Evolutionary conservation across 805 yeast genomes (phyloP).

Genomic region (Kluyveromyces aestuarii): DNA sequence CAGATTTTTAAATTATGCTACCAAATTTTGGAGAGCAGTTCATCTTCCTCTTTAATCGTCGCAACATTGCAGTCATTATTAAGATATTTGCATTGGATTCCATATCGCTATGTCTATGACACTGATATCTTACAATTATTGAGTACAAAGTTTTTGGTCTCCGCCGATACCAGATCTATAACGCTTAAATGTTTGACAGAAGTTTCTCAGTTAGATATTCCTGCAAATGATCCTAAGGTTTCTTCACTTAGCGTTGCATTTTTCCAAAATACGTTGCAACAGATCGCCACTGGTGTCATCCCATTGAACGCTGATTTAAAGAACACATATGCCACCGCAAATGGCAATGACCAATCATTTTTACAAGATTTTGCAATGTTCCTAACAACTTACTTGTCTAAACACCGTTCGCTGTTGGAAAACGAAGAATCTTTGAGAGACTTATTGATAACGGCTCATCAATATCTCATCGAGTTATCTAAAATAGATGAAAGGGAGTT

Average conservation of each 20-base stretch:
- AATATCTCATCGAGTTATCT: slow-evolving; percentile 75
- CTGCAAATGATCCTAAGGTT: slow-evolving; percentile 36
- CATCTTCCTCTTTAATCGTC: slow-evolving; percentile 71
- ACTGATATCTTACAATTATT: slow-evolving; percentile 69
- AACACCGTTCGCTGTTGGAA: slow-evolving; percentile 63
- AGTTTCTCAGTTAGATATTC: slow-evolving; percentile 59
- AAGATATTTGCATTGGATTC: slow-evolving; percentile 92
- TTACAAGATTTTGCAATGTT: slow-evolving; percentile 93
- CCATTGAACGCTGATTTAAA: slow-evolving; percentile 68
- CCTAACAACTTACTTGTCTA: slow-evolving; percentile 71
- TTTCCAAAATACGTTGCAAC: slow-evolving; percentile 68
- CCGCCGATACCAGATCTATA: slow-evolving; percentile 71
- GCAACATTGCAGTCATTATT: slow-evolving; percentile 78
- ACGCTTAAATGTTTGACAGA: slow-evolving; percentile 91
- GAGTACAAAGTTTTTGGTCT: slow-evolving; percentile 65
- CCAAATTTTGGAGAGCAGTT: slow-evolving; percentile 84
- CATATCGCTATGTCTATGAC: slow-evolving; percentile 80
- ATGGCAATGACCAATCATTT: slow-evolving; percentile 81
- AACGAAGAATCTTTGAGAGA: slow-evolving; percentile 43
- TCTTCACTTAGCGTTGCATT: slow-evolving; percentile 47
- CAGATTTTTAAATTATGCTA: slow-evolving; percentile 89
- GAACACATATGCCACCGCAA: slow-evolving; percentile 63
- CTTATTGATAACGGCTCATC: slow-evolving; percentile 61
- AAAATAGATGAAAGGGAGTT: slow-evolving; percentile 91
- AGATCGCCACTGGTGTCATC: slow-evolving; percentile 51